Base-by-base conservation (phyloP, 1,284 basidiomycete genomes). In the Hemileia vastatrix region DNA sequence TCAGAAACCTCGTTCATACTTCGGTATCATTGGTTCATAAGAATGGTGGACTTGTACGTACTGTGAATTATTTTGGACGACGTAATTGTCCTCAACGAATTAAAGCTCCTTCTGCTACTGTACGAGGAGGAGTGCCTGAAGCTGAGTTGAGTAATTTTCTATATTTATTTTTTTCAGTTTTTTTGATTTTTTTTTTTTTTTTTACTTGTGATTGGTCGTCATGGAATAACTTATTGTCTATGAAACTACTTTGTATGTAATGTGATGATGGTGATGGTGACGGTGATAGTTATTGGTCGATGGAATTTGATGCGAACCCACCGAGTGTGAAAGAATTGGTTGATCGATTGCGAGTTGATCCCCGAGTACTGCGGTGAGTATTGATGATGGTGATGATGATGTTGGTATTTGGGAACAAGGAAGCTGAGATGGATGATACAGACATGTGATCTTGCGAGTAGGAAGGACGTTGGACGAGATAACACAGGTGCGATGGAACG, bases 261-360 rank as follows among this genome's bases (percentile, higher is more conserved):
- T n/a, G n/a, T n/a, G n/a, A n/a, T n/a, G n/a, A n/a, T n/a, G n/a
- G n/a, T n/a, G n/a, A n/a, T n/a, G n/a, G n/a, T n/a, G n/a, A 33
- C 45, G 21, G 15, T 4, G 24, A 40, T 51, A 71, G 69, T 49
- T 68, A 71, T 51, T 71, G 66, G 64, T 67, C 70, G 5, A 67
- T 72, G 64, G 52, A 57, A 4, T 72, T 72, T 57, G 70, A 72
- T 61, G 66, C 67, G 53, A 68, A 68, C 54, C 70, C 70, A 11
- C 70, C 70, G 0, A 68, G 67, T 3, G 61, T 72, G 11, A 45
- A 61, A n/a, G 65, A 66, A 0, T 56, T 72, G 18, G 67, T 66
- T 49, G 53, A 64, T 1, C 66, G 69, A 9, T 55, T 72, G 3
- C 63, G 67, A 11, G 62, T 68, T 33, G 70, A 72, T 58, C 70